phyloP scores from a whole-genome alignment of 345 rosid species.

The Mallotus nudiflorus region DNA sequence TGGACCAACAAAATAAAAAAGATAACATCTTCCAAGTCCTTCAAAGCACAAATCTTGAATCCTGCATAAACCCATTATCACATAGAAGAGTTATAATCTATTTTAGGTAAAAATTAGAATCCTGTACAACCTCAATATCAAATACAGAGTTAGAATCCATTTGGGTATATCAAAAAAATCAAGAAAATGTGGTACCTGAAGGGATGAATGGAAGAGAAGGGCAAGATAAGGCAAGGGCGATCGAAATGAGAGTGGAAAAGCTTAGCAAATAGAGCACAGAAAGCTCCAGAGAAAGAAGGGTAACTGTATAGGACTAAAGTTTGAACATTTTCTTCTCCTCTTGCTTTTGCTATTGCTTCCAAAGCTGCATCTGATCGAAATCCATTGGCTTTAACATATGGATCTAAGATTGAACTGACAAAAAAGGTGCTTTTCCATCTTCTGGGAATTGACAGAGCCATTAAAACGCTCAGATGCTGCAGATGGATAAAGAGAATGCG shows the following conservation, averaged over 20 bases:
- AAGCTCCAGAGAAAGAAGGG: slow-evolving; percentile 87
- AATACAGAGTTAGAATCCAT: not conserved
- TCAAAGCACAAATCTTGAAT: slow-evolving; percentile 57
- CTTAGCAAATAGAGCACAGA: slow-evolving; percentile 76
- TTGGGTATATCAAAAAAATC: not conserved
- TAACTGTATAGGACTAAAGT: slow-evolving; percentile 72
- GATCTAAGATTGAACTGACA: not conserved
- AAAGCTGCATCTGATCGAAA: slow-evolving; percentile 87
- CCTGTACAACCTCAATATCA: too few species aligned
- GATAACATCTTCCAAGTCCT: too few species aligned
- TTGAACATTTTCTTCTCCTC: slow-evolving; percentile 56
- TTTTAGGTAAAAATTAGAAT: too few species aligned
- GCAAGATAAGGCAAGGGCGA: slow-evolving; percentile 66
- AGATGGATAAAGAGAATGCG: too few species aligned
- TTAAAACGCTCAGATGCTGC: not conserved
- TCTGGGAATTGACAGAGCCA: slow-evolving; percentile 13
- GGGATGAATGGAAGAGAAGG: slow-evolving; percentile 76
- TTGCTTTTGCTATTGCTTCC: slow-evolving; percentile 58
- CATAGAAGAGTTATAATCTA: too few species aligned
- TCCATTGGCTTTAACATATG: slow-evolving; percentile 15
- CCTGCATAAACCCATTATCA: slow-evolving; percentile 35
- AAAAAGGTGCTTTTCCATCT: slow-evolving; percentile 16
- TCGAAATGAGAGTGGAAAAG: slow-evolving; percentile 68
- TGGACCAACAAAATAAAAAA: too few species aligned
- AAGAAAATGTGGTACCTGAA: slow-evolving; percentile 38